phyloP scores from a whole-genome alignment of 306 rosid genomes.

The Hippophae gyantsensis region DNA sequence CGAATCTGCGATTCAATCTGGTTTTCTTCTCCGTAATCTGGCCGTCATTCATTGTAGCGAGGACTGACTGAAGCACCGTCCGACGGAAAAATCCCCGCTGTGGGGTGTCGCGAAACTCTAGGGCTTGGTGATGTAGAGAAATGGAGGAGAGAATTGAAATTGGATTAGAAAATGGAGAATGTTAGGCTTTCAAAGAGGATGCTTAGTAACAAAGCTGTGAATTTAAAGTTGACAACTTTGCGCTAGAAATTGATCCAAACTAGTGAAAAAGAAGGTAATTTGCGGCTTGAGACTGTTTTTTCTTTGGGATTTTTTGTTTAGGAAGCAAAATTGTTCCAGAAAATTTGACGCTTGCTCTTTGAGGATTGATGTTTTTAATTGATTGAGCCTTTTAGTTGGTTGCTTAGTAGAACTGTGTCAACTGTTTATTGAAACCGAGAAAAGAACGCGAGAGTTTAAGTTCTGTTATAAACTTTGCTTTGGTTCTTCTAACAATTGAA shows the following conservation, averaged over 20 bases:
- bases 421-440: too few relatives aligned
- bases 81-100: conserved; percentile 27
- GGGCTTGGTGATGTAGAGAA: conserved; percentile 2
- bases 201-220: neutral
- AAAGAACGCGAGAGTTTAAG: too few relatives aligned
- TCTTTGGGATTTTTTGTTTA: neutral
- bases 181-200: conserved; percentile 16
- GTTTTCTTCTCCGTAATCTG: neutral
- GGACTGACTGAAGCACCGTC: conserved; percentile 22
- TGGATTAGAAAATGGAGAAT: neutral
- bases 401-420: neutral
- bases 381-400: neutral
- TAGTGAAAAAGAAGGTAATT: conserved; percentile 3
- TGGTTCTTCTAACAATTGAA: too few relatives aligned
- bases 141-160: conserved; percentile 22
- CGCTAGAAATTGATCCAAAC: neutral
- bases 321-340: neutral
- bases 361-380: neutral
- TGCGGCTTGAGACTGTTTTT: neutral
- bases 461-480: too few relatives aligned
- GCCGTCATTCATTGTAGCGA: neutral
- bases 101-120: conserved; percentile 5
- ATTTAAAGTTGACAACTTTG: neutral
- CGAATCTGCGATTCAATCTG: conserved; percentile 5
- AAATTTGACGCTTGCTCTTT: neutral